phyloP scores from a whole-genome alignment of 257 asterid genomes.

The Plantago ovata region DNA sequence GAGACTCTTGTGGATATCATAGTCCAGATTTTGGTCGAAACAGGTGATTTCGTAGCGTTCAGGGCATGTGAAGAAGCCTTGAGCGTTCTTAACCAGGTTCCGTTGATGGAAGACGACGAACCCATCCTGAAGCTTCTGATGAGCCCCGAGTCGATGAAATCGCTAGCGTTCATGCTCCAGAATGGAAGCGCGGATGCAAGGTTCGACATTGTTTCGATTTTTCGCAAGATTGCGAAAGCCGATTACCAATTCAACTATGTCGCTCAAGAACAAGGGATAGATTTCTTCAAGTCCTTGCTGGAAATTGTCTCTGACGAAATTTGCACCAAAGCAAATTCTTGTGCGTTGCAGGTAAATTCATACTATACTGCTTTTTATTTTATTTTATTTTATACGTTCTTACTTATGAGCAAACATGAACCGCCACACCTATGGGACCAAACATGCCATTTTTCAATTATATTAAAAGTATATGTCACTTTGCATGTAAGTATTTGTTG shows the following conservation, averaged over 20 bases:
- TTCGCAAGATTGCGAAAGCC: slow-evolving; percentile 39
- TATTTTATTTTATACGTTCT: too few relatives aligned
- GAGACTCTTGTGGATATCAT: slow-evolving; percentile 50
- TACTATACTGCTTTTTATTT: too few relatives aligned
- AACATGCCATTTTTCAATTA: too few relatives aligned
- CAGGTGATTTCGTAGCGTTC: slow-evolving; percentile 48
- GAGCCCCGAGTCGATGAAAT: slow-evolving; percentile 47
- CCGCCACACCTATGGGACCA: too few relatives aligned
- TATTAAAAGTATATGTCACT: too few relatives aligned
- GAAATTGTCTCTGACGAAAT: slow-evolving; percentile 73
- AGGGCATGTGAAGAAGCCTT: slow-evolving; percentile 84
- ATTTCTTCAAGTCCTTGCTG: slow-evolving; percentile 63
- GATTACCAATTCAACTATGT: slow-evolving; percentile 44
- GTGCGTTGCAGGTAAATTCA: slow-evolving; percentile 34
- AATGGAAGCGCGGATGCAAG: slow-evolving; percentile 76
- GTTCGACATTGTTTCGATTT: slow-evolving; percentile 43
- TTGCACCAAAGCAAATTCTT: slow-evolving; percentile 47
- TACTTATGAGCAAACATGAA: too few relatives aligned
- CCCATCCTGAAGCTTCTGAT: slow-evolving; percentile 29
- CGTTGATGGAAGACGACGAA: slow-evolving; percentile 37
- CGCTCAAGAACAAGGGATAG: slow-evolving; percentile 57
- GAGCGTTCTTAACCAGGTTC: slow-evolving; percentile 40
- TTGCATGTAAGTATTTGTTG: too few relatives aligned
- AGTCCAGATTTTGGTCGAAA: slow-evolving; percentile 48
- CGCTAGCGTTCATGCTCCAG: slow-evolving; percentile 61